Conservation (phyloP, 129 eudicot genomes). For the Centrapalus pauciflorus region DNA sequence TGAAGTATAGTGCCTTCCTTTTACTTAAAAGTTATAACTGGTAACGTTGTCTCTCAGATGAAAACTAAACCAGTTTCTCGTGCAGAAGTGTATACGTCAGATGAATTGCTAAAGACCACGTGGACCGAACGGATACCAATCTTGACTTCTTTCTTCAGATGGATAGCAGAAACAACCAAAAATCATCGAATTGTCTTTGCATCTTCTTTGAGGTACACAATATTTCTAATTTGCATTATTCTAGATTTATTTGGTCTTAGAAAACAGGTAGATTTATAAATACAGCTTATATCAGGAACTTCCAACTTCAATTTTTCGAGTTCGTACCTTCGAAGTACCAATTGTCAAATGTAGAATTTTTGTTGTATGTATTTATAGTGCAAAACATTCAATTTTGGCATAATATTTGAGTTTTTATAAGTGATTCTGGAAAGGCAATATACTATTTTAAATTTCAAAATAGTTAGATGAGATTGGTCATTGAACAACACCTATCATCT, state of each 20-base stretch:
- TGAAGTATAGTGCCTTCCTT: too few relatives aligned
- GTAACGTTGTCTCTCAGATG: too few relatives aligned
- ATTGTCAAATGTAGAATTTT: conserved; percentile 1
- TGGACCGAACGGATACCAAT: not conserved
- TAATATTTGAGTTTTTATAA: not conserved
- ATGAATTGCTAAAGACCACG: too few relatives aligned
- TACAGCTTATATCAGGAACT: not conserved
- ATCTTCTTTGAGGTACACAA: conserved; percentile 10
- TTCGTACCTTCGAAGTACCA: not conserved
- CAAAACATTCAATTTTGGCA: conserved; percentile 3
- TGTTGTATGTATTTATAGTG: not conserved
- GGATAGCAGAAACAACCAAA: not conserved
- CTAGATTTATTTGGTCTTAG: not conserved
- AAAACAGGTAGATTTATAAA: not conserved
- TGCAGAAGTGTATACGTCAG: too few relatives aligned
- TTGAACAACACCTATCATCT: too few relatives aligned
- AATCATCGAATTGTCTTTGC: not conserved
- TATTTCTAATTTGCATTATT: not conserved
- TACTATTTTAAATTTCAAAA: conserved; percentile 1
- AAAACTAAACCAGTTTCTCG: not conserved
- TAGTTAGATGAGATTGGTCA: not conserved
- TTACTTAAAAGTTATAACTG: too few relatives aligned
- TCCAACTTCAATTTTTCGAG: too few relatives aligned
- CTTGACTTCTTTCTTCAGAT: not conserved
- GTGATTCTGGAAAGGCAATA: not conserved